Evolutionary conservation across 2,329 filamentous ascomycete species (phyloP).

Genomic region (Fusarium dimerum): DNA sequence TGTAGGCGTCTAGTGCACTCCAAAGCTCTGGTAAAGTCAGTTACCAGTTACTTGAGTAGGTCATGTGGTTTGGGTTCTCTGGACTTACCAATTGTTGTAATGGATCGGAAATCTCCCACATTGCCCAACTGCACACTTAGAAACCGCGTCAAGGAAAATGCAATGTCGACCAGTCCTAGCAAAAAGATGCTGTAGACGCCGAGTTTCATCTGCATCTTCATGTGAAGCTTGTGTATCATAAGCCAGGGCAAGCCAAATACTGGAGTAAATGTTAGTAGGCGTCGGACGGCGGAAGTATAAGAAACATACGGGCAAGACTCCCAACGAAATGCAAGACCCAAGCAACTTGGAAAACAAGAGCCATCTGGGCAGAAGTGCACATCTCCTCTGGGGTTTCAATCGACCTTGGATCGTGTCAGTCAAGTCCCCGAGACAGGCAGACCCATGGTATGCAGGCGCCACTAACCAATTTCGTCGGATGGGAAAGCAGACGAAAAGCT

Average conservation of each 20-base stretch:
- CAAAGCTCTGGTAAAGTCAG: constrained; percentile 10
- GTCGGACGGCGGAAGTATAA: not conserved
- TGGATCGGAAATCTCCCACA: constrained; percentile 7
- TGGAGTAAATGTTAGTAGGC: not conserved
- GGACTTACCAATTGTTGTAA: constrained; percentile 17
- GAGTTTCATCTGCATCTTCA: constrained; percentile 12
- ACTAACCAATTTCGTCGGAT: constrained; percentile 18
- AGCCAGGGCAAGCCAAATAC: constrained; percentile 14
- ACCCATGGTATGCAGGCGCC: not conserved
- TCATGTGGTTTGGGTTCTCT: not conserved
- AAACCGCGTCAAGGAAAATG: constrained; percentile 22
- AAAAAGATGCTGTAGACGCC: constrained; percentile 20
- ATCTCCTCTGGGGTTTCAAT: not conserved
- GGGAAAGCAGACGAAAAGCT: constrained; percentile 18
- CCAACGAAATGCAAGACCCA: constrained; percentile 15
- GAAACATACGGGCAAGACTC: constrained; percentile 9
- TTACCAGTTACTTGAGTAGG: not conserved
- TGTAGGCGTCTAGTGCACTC: constrained; percentile 17
- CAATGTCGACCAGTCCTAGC: constrained; percentile 18
- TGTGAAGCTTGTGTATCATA: constrained; percentile 13
- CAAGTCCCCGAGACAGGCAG: not conserved
- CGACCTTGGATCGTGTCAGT: not conserved
- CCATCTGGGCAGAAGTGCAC: not conserved
- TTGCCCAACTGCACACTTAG: constrained; percentile 10
- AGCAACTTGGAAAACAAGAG: constrained; percentile 12